phyloP scores from a whole-genome alignment of 176 grass and related monocot genomes.

The Pontederia paniculata region DNA sequence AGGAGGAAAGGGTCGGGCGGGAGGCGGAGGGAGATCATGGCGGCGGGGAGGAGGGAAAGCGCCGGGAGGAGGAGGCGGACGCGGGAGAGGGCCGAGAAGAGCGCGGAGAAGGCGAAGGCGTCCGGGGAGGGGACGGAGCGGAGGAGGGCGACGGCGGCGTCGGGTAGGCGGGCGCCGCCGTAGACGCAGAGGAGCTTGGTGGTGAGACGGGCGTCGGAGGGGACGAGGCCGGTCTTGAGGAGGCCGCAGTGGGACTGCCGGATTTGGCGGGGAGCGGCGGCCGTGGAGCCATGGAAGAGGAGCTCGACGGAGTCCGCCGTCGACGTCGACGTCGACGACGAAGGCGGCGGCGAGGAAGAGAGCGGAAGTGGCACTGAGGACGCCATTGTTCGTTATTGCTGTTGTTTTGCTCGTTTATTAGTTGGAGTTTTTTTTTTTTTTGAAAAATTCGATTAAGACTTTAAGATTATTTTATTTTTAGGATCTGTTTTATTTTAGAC shows the following conservation, averaged over 20 bases:
- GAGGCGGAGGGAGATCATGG: constrained; percentile 45
- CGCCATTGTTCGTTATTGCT: no score
- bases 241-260: constrained; percentile 9
- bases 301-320: not conserved
- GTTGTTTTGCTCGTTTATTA: no score
- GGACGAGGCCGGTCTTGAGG: constrained; percentile 14
- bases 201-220: constrained; percentile 1
- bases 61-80: not conserved
- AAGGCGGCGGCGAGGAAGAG: no score
- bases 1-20: constrained; percentile 45
- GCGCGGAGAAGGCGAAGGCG: constrained; percentile 9
- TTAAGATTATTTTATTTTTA: no score
- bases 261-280: not conserved
- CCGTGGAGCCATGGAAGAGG: not conserved
- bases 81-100: constrained; percentile 13
- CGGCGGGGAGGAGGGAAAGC: constrained; percentile 26
- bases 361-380: no score
- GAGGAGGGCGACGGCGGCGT: not conserved
- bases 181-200: constrained; percentile 8
- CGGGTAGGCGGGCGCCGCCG: not conserved
- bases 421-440: no score
- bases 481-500: no score
- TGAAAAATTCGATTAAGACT: no score
- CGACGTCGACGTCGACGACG: no score
- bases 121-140: constrained; percentile 1